Percentiles rank a stretch among this genome's conserved stretches.
These are phyloP conservation scores for Aschersonia sp. DNA, from an alignment of 2,329 filamentous ascomycete species.

Conservation along the genomic window DNA sequence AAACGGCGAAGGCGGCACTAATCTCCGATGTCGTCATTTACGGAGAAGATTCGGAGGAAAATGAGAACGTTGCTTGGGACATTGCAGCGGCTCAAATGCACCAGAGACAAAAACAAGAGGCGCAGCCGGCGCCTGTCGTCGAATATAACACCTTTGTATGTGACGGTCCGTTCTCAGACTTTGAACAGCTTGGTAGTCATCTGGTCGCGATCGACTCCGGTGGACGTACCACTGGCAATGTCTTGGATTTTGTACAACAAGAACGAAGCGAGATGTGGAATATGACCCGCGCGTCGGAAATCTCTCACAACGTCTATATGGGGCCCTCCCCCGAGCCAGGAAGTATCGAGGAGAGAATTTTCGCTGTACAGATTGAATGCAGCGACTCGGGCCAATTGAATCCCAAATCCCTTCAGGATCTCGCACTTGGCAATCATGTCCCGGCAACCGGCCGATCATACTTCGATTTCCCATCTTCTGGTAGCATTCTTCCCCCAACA, in stretches of 20 bases:
- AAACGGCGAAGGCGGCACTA: slow-evolving; percentile 73
- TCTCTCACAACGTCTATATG: slow-evolving; percentile 78
- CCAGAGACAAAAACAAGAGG: slow-evolving; percentile 54
- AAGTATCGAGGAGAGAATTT: slow-evolving; percentile 43
- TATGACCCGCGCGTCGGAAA: slow-evolving; percentile 84
- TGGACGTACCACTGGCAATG: slow-evolving; percentile 58
- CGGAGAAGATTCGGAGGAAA: slow-evolving; percentile 51
- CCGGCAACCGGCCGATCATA: slow-evolving; percentile 15
- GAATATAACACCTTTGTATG: slow-evolving; percentile 77
- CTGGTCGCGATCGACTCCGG: slow-evolving; percentile 62
- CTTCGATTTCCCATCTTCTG: slow-evolving; percentile 80
- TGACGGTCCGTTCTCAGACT: slow-evolving; percentile 47
- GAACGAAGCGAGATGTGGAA: slow-evolving; percentile 84
- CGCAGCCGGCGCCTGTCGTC: slow-evolving; percentile 37
- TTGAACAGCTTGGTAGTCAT: slow-evolving; percentile 55
- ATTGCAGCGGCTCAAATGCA: slow-evolving; percentile 63
- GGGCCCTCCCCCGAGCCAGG: slow-evolving; percentile 69
- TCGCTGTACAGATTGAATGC: slow-evolving; percentile 78
- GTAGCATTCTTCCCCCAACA: slow-evolving; percentile 75
- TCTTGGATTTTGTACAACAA: slow-evolving; percentile 80
- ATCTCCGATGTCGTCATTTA: slow-evolving; percentile 91
- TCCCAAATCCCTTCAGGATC: slow-evolving; percentile 45
- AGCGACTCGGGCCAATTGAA: slow-evolving; percentile 72
- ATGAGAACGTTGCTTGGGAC: slow-evolving; percentile 49
- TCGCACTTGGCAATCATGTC: slow-evolving; percentile 41